Conservation (phyloP, 208 protist genomes). For the Trypanosoma congolense region DNA sequence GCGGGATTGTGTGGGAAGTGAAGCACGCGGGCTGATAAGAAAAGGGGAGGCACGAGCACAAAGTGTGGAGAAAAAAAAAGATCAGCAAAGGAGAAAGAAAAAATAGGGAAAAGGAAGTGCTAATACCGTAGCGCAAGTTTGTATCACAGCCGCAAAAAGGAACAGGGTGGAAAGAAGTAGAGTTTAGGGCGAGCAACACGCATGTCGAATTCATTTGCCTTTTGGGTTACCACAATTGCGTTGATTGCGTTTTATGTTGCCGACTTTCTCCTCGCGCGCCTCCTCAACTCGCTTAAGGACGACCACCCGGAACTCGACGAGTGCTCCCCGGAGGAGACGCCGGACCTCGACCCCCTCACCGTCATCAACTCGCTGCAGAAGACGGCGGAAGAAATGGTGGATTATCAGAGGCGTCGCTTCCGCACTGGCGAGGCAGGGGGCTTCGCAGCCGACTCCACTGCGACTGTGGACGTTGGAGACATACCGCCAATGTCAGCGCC, state of each 20-base stretch:
- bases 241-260: constrained; percentile 52
- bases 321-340: constrained; percentile 49
- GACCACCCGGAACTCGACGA: constrained; percentile 66
- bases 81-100: not conserved
- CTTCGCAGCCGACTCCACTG: not conserved
- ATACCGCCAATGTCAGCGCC: not conserved
- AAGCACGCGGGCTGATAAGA: too few relatives aligned
- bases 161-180: not conserved
- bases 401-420: constrained; percentile 35
- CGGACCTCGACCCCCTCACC: constrained; percentile 59
- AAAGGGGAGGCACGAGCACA: not conserved
- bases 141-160: not conserved
- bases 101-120: not conserved
- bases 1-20: too few relatives aligned
- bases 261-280: constrained; percentile 55
- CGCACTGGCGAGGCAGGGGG: constrained; percentile 2
- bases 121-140: not conserved
- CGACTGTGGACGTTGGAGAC: not conserved
- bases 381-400: constrained; percentile 47
- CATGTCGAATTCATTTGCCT: constrained; percentile 28
- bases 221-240: constrained; percentile 30
- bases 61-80: not conserved
- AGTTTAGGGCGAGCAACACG: not conserved
- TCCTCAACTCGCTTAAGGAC: constrained; percentile 47
- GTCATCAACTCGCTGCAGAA: constrained; percentile 48